These are phyloP conservation scores for Salicornia ramosissima DNA, from an alignment of 148 eudicot genomes.

Conservation along the genomic window DNA sequence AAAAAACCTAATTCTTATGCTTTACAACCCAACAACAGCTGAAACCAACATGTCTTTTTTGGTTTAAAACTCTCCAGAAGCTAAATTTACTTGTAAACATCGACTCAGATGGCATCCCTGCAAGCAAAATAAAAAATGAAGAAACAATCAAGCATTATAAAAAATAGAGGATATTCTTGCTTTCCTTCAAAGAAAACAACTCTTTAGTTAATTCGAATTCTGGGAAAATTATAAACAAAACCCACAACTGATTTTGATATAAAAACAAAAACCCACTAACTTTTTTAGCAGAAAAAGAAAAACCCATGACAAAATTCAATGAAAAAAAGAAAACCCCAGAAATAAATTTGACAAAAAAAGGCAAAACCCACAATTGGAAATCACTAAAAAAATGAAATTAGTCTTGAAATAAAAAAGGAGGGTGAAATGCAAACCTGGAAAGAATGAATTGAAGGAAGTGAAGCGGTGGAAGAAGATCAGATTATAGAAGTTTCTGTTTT, in stretches of 20 bases:
- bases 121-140: neutral
- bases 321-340: slow-evolving; percentile 2
- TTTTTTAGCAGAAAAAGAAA: neutral
- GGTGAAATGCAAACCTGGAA: slow-evolving; percentile 10
- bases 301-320: neutral
- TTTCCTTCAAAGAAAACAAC: neutral
- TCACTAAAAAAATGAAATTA: neutral
- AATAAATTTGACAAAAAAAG: neutral
- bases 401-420: neutral
- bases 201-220: neutral
- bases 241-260: neutral
- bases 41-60: slow-evolving; percentile 7
- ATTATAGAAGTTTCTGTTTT: slow-evolving; percentile 23
- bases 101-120: slow-evolving; percentile 27
- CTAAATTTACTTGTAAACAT: slow-evolving; percentile 9
- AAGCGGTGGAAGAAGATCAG: slow-evolving; percentile 33
- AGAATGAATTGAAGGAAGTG: neutral
- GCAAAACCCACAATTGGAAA: neutral
- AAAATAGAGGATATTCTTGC: neutral
- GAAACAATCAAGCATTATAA: neutral
- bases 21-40: slow-evolving; percentile 4
- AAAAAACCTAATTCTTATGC: neutral
- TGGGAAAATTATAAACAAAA: no score
- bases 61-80: neutral
- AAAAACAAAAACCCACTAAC: neutral